Percentiles rank a stretch among this genome's conserved stretches.
Conservation (phyloP, 2,329 filamentous ascomycete genomes). For the Stemphylium lycopersici region DNA sequence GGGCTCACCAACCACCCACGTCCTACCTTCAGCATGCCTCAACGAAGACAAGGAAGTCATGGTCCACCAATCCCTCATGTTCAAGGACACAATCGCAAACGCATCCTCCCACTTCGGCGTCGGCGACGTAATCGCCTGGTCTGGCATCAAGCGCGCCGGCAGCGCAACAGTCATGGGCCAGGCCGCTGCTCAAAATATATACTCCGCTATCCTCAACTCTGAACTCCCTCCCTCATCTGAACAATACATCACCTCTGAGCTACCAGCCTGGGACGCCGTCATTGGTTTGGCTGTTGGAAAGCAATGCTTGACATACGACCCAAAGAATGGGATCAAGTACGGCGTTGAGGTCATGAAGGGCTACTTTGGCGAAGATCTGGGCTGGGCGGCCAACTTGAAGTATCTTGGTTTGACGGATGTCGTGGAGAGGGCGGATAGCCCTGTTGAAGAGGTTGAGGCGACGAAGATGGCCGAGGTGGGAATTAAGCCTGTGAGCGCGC, state of each 20-base stretch:
- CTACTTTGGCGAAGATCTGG: slow-evolving; percentile 73
- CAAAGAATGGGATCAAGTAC: slow-evolving; percentile 61
- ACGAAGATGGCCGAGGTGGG: slow-evolving; percentile 38
- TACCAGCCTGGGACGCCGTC: slow-evolving; percentile 53
- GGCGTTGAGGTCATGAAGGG: slow-evolving; percentile 67
- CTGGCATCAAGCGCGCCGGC: slow-evolving; percentile 80
- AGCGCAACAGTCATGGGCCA: slow-evolving; percentile 77
- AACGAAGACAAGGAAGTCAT: slow-evolving; percentile 70
- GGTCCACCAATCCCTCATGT: slow-evolving; percentile 62
- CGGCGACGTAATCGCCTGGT: slow-evolving; percentile 74
- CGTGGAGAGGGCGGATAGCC: slow-evolving; percentile 30
- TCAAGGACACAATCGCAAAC: slow-evolving; percentile 62
- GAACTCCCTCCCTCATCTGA: slow-evolving; percentile 28
- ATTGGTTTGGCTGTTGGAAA: slow-evolving; percentile 76
- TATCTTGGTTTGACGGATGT: slow-evolving; percentile 44
- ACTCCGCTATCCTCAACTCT: slow-evolving; percentile 43
- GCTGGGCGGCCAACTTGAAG: slow-evolving; percentile 48
- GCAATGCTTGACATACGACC: slow-evolving; percentile 68
- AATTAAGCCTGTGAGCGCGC: slow-evolving; percentile 35
- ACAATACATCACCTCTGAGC: slow-evolving; percentile 27
- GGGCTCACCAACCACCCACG: slow-evolving; percentile 66
- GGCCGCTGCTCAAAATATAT: slow-evolving; percentile 65
- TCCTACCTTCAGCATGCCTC: slow-evolving; percentile 65
- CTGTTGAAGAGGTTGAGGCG: slow-evolving; percentile 20
- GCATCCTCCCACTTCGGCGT: slow-evolving; percentile 68